Percentiles rank a stretch among this genome's conserved stretches.
phyloP scores from a whole-genome alignment of 495 filamentous ascomycete genomes.

The Thermothielavioides terrestris region DNA sequence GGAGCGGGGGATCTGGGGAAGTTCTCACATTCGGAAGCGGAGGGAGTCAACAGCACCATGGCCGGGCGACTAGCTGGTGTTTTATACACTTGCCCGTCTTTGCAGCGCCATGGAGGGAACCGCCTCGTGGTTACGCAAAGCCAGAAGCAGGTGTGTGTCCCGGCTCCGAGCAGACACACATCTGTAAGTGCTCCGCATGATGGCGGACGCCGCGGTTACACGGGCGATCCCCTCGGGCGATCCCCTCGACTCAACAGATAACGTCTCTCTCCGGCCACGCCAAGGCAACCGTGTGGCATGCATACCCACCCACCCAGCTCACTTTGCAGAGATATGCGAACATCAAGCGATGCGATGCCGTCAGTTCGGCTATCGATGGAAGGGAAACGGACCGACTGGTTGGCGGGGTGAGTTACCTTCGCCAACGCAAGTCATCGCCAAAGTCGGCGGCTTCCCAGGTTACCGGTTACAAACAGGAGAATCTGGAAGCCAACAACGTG shows the following conservation, averaged over 20 bases:
- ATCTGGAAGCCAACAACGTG: no score
- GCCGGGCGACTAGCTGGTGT: not conserved
- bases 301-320: no score
- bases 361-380: not conserved
- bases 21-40: not conserved
- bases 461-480: not conserved
- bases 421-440: not conserved
- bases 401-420: no score
- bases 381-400: no score
- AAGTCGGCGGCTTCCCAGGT: not conserved
- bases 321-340: not conserved
- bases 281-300: not conserved
- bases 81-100: not conserved
- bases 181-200: not conserved
- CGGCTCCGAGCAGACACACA: not conserved
- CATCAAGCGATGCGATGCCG: no score
- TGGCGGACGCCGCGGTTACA: not conserved
- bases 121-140: not conserved
- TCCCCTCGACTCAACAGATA: not conserved
- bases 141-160: not conserved
- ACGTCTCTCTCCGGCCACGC: not conserved
- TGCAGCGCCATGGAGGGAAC: not conserved
- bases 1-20: not conserved
- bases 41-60: not conserved
- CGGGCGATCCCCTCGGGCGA: not conserved